phyloP scores from a whole-genome alignment of 306 rosid species.

The Prunus armeniaca region DNA sequence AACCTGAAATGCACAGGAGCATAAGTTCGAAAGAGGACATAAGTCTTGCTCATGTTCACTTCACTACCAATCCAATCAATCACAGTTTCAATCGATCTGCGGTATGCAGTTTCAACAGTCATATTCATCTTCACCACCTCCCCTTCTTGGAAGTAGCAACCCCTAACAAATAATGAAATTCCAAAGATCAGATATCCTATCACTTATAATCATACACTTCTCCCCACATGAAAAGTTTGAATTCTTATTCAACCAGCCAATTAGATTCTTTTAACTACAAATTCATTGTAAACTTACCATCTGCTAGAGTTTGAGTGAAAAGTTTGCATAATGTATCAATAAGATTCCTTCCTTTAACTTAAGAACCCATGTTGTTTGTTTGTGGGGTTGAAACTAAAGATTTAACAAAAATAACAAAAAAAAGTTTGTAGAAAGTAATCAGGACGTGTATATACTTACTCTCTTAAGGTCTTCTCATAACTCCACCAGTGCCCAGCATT shows the following conservation, averaged over 20 bases:
- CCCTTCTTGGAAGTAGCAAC: conserved; percentile 80
- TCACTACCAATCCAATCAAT: conserved; percentile 55
- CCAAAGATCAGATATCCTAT: conserved; percentile 24
- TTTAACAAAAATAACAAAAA: background rate
- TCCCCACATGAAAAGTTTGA: background rate
- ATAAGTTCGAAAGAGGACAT: conserved; percentile 75
- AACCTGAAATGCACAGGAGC: conserved; percentile 96
- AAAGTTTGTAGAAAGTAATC: background rate
- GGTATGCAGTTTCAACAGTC: conserved; percentile 62
- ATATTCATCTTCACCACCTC: conserved; percentile 68
- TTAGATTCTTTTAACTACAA: background rate
- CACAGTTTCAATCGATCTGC: conserved; percentile 62
- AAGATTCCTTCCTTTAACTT: background rate
- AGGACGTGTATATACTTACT: conserved; percentile 36
- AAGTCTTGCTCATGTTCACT: conserved; percentile 68
- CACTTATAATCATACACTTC: background rate
- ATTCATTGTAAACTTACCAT: background rate
- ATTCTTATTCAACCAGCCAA: background rate
- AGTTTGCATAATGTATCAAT: background rate
- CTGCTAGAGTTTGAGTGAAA: background rate
- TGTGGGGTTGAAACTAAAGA: background rate
- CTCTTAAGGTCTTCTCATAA: conserved; percentile 63
- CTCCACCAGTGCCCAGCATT: conserved; percentile 97
- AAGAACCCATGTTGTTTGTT: background rate
- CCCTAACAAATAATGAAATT: conserved; percentile 45